Percentiles rank a stretch among this genome's conserved stretches.
Conservation (phyloP, 1,284 basidiomycete genomes). For the Rhodotorula sp. region DNA sequence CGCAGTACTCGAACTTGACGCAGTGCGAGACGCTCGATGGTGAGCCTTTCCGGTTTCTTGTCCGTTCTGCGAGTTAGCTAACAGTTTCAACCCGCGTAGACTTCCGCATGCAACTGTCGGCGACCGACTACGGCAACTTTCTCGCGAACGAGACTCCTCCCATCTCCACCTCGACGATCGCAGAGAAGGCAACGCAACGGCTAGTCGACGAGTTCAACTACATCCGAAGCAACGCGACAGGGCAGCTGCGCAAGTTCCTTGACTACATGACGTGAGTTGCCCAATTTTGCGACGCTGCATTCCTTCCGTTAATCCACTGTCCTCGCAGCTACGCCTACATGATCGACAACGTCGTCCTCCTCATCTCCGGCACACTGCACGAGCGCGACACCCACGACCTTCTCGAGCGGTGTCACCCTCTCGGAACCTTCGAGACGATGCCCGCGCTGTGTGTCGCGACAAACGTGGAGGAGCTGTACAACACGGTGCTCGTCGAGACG, state of each 20-base stretch:
- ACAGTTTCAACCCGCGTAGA: constrained; percentile 55
- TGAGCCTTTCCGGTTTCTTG: constrained; percentile 50
- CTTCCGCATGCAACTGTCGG: constrained; percentile 84
- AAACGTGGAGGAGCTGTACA: constrained; percentile 98
- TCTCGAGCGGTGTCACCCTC: constrained; percentile 91
- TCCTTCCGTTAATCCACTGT: background rate
- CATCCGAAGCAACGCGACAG: constrained; percentile 82
- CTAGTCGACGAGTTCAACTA: constrained; percentile 98
- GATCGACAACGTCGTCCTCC: constrained; percentile 98
- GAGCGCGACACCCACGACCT: constrained; percentile 97
- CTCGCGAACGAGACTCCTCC: constrained; percentile 96
- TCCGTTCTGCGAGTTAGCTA: background rate
- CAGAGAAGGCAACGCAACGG: constrained; percentile 90
- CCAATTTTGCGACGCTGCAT: no score
- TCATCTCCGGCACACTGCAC: constrained; percentile 96
- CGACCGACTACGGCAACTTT: constrained; percentile 98
- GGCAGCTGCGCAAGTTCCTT: constrained; percentile 86
- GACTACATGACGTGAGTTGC: constrained; percentile 86
- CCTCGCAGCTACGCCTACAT: constrained; percentile 84
- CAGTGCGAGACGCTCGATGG: constrained; percentile 99
- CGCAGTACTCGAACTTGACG: constrained; percentile 87
- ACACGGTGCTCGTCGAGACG: constrained; percentile 94
- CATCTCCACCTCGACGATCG: constrained; percentile 88
- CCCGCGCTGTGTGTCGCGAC: constrained; percentile 98
- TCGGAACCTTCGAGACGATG: constrained; percentile 98